Percentiles rank a stretch among this genome's conserved stretches.
These are phyloP conservation scores for Pythium sp. DNA, from an alignment of 352 stramenopile species.

Conservation along the genomic window DNA sequence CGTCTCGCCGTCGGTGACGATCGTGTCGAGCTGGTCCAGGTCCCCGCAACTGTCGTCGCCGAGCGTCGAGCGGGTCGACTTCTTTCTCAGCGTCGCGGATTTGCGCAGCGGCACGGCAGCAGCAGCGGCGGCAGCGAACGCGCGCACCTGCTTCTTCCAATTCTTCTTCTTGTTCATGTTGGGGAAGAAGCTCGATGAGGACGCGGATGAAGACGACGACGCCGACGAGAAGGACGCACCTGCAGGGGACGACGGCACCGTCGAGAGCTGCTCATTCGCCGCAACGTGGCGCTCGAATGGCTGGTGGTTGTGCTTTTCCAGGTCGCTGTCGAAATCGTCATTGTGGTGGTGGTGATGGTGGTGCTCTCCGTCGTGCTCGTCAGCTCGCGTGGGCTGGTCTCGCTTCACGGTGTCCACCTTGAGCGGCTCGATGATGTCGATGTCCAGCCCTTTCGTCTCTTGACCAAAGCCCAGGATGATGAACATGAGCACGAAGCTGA, in stretches of 20 bases:
- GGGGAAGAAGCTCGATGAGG: constrained; percentile 13
- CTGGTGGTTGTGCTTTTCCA: constrained; percentile 14
- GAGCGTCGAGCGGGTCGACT: constrained; percentile 19
- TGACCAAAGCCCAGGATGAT: constrained; percentile 7
- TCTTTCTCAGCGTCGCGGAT: constrained; percentile 11
- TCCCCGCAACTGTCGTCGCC: constrained; percentile 21
- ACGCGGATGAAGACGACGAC: constrained; percentile 16
- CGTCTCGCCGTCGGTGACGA: constrained; percentile 30
- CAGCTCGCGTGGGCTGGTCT: not conserved
- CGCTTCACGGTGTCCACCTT: constrained; percentile 8
- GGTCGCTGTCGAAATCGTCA: constrained; percentile 18
- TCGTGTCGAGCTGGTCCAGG: constrained; percentile 35
- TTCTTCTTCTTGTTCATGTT: constrained; percentile 7
- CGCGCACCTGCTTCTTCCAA: constrained; percentile 19
- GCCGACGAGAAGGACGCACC: constrained; percentile 18
- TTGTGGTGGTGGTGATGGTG: constrained; percentile 15
- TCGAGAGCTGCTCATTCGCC: constrained; percentile 24
- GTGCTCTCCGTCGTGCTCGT: not conserved
- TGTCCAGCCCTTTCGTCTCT: constrained; percentile 17
- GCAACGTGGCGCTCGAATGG: constrained; percentile 4
- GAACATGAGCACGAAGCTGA: not conserved
- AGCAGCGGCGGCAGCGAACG: constrained; percentile 13
- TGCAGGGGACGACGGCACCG: constrained; percentile 20
- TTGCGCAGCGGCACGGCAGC: constrained; percentile 5
- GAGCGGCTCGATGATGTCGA: constrained; percentile 19